Evolutionary conservation across 2,329 filamentous ascomycete species (phyloP).

Genomic region (Apiospora aurea): DNA sequence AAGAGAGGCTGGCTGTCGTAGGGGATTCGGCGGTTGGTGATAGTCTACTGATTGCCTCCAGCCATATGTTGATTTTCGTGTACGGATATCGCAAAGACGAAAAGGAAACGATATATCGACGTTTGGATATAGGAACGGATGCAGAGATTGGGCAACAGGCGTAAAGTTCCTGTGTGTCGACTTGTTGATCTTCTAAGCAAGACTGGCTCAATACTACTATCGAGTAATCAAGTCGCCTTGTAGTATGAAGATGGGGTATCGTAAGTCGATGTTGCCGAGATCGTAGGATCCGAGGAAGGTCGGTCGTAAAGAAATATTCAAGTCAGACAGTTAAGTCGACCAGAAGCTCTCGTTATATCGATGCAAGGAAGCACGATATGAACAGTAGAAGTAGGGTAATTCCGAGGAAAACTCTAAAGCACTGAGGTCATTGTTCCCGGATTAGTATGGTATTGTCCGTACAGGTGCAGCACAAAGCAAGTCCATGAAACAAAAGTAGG

Average conservation of each 20-base stretch:
- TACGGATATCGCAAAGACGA: background rate
- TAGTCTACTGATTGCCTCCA: conserved; percentile 45
- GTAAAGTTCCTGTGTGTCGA: background rate
- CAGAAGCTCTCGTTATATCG: conserved; percentile 3
- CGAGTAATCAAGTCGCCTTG: background rate
- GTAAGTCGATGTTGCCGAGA: conserved; percentile 11
- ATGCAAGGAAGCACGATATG: conserved; percentile 22
- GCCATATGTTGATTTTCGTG: conserved; percentile 44
- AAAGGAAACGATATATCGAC: conserved; percentile 11
- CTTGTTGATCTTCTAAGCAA: background rate
- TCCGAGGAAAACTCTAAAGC: conserved; percentile 26
- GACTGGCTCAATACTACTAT: background rate
- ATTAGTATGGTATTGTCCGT: conserved; percentile 26
- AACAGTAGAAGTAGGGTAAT: conserved; percentile 25
- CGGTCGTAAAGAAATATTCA: conserved; percentile 4
- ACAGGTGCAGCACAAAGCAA: conserved; percentile 7
- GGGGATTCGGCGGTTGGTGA: conserved; percentile 28
- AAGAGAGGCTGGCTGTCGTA: conserved; percentile 43
- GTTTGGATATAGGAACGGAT: background rate
- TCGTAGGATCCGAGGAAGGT: conserved; percentile 1
- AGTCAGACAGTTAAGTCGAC: conserved; percentile 26
- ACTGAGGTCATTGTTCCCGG: conserved; percentile 26
- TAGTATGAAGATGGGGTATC: conserved; percentile 4
- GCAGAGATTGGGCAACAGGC: conserved; percentile 16
- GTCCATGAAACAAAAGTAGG: conserved; percentile 9